Evolutionary conservation across 768 basidiomycete genomes (phyloP), one percentile per base, ranked within the genome.

Genomic region (Scleroderma bovista): DNA sequence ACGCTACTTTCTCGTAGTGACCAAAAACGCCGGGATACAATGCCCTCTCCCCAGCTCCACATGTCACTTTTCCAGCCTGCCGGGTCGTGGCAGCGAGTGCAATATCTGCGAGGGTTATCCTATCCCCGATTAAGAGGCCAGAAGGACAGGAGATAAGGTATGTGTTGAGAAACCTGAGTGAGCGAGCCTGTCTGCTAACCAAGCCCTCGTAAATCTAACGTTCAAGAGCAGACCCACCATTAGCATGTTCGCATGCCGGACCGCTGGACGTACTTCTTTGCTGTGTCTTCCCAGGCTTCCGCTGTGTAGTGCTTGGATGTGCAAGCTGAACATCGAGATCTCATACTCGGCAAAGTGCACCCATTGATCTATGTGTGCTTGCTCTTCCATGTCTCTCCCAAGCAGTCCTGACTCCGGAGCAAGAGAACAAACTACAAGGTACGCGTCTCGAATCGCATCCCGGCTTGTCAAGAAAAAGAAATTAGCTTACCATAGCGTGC

Each of bases 351-450:
- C 59, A 41, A 65, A 65, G 26, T 65, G 64, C 16, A 65, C 51
- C 64, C 64, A 65, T 33, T 65, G 65, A 41, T 65, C 65, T 1
- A 67, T 53, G 23, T 65, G 61, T 2, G 61, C 63, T 20, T 61
- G 48, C 39, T 65, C 65, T 6, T 16, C 42, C 13, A 34, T 44
- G 9, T 54, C 41, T 24, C 59, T 61, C 29, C 63, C 60, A n/a
- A 65, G 57, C 37, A 65, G 52, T 26, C 56, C 56, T 22, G 60
- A 60, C 34, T 59, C 51, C 6, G 65, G 65, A 20, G 53, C 60
- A 16, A 63, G 51, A 17, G 63, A 60, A 17, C 56, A 50, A 37
- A 65, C 64, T 66, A 22, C 11, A 22, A 16, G 2, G 37, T 39
- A 12, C 43, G 24, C 53, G 7, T 38, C n/a, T 42, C 12, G 24